Evolutionary conservation across 331 rosid genomes (phyloP).

Genomic region (Quercus phellos): DNA sequence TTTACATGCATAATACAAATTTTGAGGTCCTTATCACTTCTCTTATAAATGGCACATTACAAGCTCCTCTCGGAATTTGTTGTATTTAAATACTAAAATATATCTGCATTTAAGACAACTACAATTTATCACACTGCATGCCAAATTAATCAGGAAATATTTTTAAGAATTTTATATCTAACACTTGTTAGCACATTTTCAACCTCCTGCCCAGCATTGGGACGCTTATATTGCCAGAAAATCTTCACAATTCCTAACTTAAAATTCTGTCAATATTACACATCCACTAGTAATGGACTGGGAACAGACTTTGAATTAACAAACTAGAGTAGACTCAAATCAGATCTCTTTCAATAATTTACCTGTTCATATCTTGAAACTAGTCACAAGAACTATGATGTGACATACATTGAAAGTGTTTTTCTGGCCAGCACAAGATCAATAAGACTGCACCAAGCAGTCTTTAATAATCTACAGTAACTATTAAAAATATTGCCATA

Average conservation of each 20-base stretch:
- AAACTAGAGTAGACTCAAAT: background rate
- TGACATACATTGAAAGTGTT: background rate
- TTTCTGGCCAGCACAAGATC: background rate
- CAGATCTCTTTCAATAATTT: background rate
- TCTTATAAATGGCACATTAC: background rate
- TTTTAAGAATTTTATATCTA: background rate
- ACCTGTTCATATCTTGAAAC: background rate
- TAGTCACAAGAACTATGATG: background rate
- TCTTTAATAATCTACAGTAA: background rate
- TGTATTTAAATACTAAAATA: background rate
- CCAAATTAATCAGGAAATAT: background rate
- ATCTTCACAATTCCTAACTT: background rate
- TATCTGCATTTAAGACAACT: background rate
- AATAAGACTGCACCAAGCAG: background rate
- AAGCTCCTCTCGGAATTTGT: no score
- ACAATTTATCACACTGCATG: background rate
- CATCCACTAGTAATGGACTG: background rate
- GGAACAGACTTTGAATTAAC: background rate
- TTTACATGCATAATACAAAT: background rate
- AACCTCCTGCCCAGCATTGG: background rate
- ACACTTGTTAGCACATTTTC: background rate
- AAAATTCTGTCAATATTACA: background rate
- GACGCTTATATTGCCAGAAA: background rate
- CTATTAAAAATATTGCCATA: background rate
- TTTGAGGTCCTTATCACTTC: background rate